Base-by-base conservation (phyloP, 257 asterid species). In the Penstemon newberryi region DNA sequence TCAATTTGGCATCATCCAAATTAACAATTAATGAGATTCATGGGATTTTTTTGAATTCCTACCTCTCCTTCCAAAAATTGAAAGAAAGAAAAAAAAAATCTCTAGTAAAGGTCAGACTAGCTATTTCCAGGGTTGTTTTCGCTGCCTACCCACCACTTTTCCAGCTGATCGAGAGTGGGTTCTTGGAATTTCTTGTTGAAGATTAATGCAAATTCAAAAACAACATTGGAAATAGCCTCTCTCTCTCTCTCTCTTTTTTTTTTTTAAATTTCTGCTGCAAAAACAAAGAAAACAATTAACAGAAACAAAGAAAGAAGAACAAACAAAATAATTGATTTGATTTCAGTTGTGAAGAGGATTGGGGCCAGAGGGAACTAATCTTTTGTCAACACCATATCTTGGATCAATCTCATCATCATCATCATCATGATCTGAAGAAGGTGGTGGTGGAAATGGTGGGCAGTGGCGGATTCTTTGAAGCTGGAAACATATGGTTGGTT, bases 321-420 rank as follows among this genome's bases (percentile, higher is more conserved):
- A 15, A 40, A 9, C 18, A n/a, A n/a, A n/a, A n/a, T n/a, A n/a
- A n/a, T n/a, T n/a, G n/a, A n/a, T n/a, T n/a, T n/a, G 33, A 25
- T 25, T 25, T 85, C 76, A 91, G 67, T 88, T 91, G 33, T 91
- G 97, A n/a, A 91, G 89, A 19, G 96, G 97, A 72, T 91, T 89
- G 15, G 97, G 97, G 65, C 97, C 96, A 42, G 97, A 86, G 40
- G 97, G 96, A 42, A 91, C 96, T 67, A 88, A 63, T 81, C 97
- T 75, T 73, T 86, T 88, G 62, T 80, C 89, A 0, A 88, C 97
- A 5, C 95, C 93, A 57, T 79, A 88, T 77, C 96, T 84, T 13
- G 97, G 95, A 65, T 91, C 93, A 39, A 91, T 86, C 74, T 91
- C 93, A 36, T 63, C 65, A 36, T 66, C 65, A 36, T 66, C 65